Conservation (phyloP, 164 flowering plant species). For the Liquidambar formosana region DNA sequence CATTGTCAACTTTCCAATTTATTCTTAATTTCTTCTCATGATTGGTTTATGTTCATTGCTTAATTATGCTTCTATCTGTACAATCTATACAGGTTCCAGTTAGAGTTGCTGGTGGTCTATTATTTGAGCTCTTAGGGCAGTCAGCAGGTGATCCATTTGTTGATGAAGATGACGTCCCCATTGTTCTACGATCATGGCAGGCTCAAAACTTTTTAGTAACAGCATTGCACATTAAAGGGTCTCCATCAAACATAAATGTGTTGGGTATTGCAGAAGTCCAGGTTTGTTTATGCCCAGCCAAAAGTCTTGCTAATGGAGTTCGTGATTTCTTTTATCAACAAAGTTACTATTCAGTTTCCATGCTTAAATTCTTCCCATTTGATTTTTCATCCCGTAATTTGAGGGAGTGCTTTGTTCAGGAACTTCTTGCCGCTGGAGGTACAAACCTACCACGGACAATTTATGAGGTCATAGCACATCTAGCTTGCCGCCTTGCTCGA, state of each 20-base stretch:
- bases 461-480: slow-evolving; percentile 63
- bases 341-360: no score
- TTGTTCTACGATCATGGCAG: slow-evolving; percentile 81
- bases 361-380: no score
- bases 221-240: slow-evolving; percentile 63
- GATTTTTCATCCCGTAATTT: no score
- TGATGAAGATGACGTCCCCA: slow-evolving; percentile 68
- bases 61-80: no score
- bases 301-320: no score
- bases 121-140: slow-evolving; percentile 77
- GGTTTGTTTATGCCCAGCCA: slow-evolving; percentile 28
- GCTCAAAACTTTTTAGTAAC: slow-evolving; percentile 70
- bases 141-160: slow-evolving; percentile 69
- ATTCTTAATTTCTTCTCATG: no score
- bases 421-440: slow-evolving; percentile 59
- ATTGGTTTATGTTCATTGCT: no score
- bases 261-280: slow-evolving; percentile 72
- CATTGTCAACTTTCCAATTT: no score
- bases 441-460: slow-evolving; percentile 48
- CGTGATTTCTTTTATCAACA: no score
- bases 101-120: slow-evolving; percentile 71
- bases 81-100: slow-evolving; percentile 62
- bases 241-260: slow-evolving; percentile 51
- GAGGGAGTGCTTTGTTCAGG: slow-evolving; percentile 30
- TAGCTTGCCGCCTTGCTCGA: slow-evolving; percentile 63